A percentile compares a stretch with the other conserved stretches of the same genome.
Evolutionary conservation across 2,329 filamentous ascomycete species (phyloP).

Genomic region (Colletotrichum sidae): DNA sequence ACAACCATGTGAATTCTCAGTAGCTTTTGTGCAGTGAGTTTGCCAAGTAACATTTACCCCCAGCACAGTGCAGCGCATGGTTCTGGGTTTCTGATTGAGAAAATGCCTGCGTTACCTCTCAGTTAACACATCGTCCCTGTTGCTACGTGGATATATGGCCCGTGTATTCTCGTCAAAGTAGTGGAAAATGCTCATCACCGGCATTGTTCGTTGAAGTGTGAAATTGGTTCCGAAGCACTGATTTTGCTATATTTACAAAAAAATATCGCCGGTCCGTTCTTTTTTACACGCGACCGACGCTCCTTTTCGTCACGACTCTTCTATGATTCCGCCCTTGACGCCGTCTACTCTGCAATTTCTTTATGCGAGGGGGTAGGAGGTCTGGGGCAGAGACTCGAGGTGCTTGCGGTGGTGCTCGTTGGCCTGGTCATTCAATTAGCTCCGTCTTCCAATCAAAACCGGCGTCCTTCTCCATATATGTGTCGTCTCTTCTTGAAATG

Average conservation of each 20-base stretch:
- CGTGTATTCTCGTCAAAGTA: no score
- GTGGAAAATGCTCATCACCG: no score
- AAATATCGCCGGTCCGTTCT: conserved; percentile 25
- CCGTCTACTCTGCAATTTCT: conserved; percentile 4
- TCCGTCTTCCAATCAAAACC: no score
- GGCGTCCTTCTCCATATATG: no score
- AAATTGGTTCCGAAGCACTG: conserved; percentile 29
- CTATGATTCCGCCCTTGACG: neutral
- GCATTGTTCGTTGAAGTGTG: conserved; percentile 5
- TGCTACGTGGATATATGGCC: no score
- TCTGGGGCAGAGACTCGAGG: conserved; percentile 83
- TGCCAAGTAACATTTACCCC: no score
- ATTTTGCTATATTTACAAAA: conserved; percentile 39
- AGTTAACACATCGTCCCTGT: no score
- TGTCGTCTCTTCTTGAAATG: neutral
- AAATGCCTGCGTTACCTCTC: no score
- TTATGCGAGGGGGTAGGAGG: conserved; percentile 81
- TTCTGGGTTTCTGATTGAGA: no score
- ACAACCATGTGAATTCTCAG: no score
- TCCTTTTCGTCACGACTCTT: neutral
- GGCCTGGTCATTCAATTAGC: conserved; percentile 66
- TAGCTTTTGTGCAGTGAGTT: no score
- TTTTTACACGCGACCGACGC: conserved; percentile 1
- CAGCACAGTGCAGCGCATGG: no score
- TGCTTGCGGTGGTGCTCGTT: conserved; percentile 89